Evolutionary conservation across 768 basidiomycete species (phyloP).

Genomic region (Cubamyces lactineus): DNA sequence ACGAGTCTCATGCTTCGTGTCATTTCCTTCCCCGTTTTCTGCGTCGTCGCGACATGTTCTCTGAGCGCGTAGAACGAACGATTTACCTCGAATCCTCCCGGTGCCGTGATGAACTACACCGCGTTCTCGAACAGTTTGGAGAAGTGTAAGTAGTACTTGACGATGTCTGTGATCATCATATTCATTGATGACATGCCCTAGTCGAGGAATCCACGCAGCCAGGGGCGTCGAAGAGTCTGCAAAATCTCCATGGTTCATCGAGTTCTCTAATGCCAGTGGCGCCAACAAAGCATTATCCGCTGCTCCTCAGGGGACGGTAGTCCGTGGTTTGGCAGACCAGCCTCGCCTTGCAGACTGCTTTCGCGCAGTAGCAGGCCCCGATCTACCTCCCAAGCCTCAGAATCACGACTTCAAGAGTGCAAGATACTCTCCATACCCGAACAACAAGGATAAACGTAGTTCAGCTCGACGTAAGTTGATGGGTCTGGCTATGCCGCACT

Average conservation of each 20-base stretch:
- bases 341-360: conserved; percentile 27
- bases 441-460: background rate
- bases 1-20: conserved; percentile 8
- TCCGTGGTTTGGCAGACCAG: conserved; percentile 17
- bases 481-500: no score
- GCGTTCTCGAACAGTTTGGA: conserved; percentile 23
- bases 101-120: conserved; percentile 24
- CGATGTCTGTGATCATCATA: background rate
- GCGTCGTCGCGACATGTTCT: conserved; percentile 32
- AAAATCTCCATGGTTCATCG: conserved; percentile 24
- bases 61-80: conserved; percentile 38
- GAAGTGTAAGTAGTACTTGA: conserved; percentile 26
- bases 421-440: conserved; percentile 4
- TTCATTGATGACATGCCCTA: conserved; percentile 5
- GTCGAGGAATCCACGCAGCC: conserved; percentile 16
- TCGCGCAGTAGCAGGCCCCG: background rate
- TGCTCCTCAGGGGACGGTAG: conserved; percentile 5
- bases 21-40: no score
- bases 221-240: background rate
- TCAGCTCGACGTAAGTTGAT: background rate
- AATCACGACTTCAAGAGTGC: background rate
- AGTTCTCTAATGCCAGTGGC: conserved; percentile 24
- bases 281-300: conserved; percentile 19
- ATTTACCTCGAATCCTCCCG: conserved; percentile 34
- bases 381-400: conserved; percentile 10